Percentiles rank a stretch among this genome's conserved stretches.
Evolutionary conservation across 2,329 filamentous ascomycete genomes (phyloP).

Genomic region (Pyricularia grisea): DNA sequence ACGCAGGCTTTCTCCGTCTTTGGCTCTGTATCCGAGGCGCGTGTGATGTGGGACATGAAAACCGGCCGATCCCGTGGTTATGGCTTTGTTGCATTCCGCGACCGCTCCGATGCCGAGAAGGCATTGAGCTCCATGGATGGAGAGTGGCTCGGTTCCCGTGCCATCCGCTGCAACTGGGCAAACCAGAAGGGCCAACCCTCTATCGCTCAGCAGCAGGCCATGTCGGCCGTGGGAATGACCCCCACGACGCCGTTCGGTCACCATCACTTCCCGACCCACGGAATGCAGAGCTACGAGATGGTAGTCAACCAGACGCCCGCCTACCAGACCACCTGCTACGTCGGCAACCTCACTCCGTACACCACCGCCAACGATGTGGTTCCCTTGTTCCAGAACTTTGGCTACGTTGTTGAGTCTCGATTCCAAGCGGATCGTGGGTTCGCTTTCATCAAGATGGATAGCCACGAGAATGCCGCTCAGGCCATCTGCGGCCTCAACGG

Average conservation of each 20-base stretch:
- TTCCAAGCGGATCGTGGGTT: constrained; percentile 98
- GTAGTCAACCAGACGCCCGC: constrained; percentile 88
- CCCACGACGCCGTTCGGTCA: constrained; percentile 93
- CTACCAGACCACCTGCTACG: constrained; percentile 98
- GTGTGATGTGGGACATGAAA: constrained; percentile 99
- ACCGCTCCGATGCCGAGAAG: constrained; percentile 89
- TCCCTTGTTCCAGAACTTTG: constrained; percentile 98
- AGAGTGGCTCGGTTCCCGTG: constrained; percentile 95
- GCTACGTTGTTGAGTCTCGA: constrained; percentile 91
- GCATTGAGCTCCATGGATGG: constrained; percentile 96
- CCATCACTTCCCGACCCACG: constrained; percentile 95
- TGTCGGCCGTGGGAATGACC: constrained; percentile 97
- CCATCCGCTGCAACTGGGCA: constrained; percentile 99
- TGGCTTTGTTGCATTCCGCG: constrained; percentile 94
- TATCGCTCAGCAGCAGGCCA: constrained; percentile 93
- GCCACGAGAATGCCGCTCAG: constrained; percentile 95
- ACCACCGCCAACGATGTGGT: constrained; percentile 94
- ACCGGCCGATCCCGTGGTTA: constrained; percentile 95
- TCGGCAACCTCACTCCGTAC: constrained; percentile 91
- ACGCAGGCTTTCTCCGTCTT: constrained; percentile 93
- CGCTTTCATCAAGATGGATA: constrained; percentile 99
- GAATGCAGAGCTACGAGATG: constrained; percentile 96
- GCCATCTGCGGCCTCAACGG: constrained; percentile 96
- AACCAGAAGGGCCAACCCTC: constrained; percentile 99
- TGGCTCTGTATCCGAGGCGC: constrained; percentile 90